Conservation (phyloP, 78 protist genomes). For the Dictyostelium purpureum region DNA sequence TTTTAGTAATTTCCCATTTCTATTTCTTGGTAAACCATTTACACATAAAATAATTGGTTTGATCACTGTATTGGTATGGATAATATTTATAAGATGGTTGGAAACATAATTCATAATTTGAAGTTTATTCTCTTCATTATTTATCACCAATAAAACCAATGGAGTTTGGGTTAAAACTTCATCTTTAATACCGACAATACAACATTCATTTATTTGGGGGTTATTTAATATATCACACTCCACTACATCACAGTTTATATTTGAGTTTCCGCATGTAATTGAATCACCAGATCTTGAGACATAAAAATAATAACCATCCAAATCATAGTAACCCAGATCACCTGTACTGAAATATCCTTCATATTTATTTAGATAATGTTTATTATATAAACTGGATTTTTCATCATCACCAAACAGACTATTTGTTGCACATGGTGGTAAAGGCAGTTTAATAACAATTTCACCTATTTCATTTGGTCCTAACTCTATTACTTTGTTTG, state of each 20-base stretch:
- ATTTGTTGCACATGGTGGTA: slow-evolving; percentile 75
- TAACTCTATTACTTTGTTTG: too few relatives aligned
- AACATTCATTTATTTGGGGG: neutral
- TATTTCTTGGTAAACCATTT: neutral
- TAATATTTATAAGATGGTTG: too few relatives aligned
- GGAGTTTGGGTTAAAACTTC: neutral
- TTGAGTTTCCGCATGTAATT: too few relatives aligned
- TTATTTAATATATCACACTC: neutral
- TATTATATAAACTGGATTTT: neutral
- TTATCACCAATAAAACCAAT: neutral
- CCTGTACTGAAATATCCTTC: neutral
- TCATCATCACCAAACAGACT: neutral
- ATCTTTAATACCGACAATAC: neutral
- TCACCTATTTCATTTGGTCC: slow-evolving; percentile 47
- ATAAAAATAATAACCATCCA: neutral
- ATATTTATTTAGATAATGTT: neutral
- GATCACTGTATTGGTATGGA: too few relatives aligned
- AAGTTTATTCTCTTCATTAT: neutral
- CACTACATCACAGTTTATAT: neutral
- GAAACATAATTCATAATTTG: neutral
- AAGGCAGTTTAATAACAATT: slow-evolving; percentile 69
- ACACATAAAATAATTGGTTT: too few relatives aligned
- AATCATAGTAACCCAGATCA: neutral
- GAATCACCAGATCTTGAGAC: neutral
- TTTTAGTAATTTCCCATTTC: neutral